A percentile compares a stretch with the other conserved stretches of the same genome.
phyloP scores from a whole-genome alignment of 1,284 basidiomycete genomes.

The Lignosus rhinocerotis region DNA sequence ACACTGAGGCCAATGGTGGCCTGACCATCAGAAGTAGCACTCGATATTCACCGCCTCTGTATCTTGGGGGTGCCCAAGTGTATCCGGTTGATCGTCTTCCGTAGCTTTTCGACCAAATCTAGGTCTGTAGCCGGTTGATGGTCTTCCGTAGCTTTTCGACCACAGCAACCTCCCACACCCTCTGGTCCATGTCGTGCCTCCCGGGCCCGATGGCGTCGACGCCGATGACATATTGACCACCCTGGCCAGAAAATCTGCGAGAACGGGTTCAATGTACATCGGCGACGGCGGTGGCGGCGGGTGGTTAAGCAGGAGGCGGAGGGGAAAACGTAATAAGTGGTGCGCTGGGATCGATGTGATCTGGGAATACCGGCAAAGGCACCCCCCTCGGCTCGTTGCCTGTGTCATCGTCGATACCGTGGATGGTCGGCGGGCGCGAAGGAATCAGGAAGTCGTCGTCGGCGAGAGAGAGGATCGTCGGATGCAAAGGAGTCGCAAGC shows the following conservation, averaged over 20 bases:
- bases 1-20: too few species aligned
- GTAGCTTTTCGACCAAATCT: conserved; percentile 27
- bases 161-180: conserved; percentile 27
- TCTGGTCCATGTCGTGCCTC: conserved; percentile 27
- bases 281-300: neutral
- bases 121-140: conserved; percentile 1
- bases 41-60: too few species aligned
- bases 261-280: neutral
- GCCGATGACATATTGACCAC: conserved; percentile 11
- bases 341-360: neutral
- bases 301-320: neutral
- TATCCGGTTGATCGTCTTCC: conserved; percentile 11
- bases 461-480: conserved; percentile 34
- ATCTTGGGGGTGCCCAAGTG: neutral
- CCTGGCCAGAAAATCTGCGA: conserved; percentile 8
- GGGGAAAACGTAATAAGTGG: conserved; percentile 4
- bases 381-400: conserved; percentile 13
- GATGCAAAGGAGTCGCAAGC: conserved; percentile 55
- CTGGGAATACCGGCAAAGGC: conserved; percentile 22
- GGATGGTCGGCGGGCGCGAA: neutral
- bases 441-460: conserved; percentile 16
- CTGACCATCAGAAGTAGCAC: too few species aligned
- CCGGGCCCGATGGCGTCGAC: conserved; percentile 15
- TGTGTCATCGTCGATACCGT: neutral
- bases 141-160: conserved; percentile 25